These are phyloP conservation scores for Colletotrichum phormii DNA, from an alignment of 2,329 filamentous ascomycete species.

Conservation along the genomic window DNA sequence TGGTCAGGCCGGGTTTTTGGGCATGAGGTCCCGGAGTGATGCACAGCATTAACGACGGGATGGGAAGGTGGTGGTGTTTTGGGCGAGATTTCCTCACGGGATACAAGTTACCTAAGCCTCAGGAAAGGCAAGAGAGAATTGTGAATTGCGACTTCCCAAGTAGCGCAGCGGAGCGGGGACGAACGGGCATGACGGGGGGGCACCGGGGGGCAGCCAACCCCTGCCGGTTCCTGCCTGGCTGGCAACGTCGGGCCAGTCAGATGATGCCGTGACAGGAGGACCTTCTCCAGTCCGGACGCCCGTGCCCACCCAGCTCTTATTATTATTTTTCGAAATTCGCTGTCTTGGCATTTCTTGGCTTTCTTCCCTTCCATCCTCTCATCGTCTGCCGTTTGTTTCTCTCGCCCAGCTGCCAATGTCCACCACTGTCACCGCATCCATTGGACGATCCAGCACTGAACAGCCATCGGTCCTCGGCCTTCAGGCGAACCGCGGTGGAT, in stretches of 20 bases:
- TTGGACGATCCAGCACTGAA: neutral
- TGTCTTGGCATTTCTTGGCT: conserved; percentile 35
- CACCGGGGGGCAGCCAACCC: neutral
- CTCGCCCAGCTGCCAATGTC: neutral
- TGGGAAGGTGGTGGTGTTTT: neutral
- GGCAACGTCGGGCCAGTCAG: conserved; percentile 3
- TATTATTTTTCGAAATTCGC: conserved; percentile 30
- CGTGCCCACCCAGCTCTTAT: conserved; percentile 23
- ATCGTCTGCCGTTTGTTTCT: conserved; percentile 25
- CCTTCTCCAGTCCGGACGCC: conserved; percentile 10
- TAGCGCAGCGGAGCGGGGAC: conserved; percentile 3
- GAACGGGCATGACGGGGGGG: neutral
- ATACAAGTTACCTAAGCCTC: neutral
- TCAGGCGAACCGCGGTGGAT: neutral
- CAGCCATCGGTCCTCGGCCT: neutral
- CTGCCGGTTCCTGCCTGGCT: neutral
- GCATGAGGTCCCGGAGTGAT: neutral
- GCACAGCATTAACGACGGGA: neutral
- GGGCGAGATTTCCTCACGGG: neutral
- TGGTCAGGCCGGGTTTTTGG: neutral
- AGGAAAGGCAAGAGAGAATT: neutral
- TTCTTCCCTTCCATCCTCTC: conserved; percentile 27
- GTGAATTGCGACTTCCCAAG: neutral
- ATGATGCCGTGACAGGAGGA: neutral
- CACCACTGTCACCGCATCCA: neutral